These are phyloP conservation scores for Hsuehochloa calcarea DNA, from an alignment of 176 grass and related monocot species.

Conservation along the genomic window DNA sequence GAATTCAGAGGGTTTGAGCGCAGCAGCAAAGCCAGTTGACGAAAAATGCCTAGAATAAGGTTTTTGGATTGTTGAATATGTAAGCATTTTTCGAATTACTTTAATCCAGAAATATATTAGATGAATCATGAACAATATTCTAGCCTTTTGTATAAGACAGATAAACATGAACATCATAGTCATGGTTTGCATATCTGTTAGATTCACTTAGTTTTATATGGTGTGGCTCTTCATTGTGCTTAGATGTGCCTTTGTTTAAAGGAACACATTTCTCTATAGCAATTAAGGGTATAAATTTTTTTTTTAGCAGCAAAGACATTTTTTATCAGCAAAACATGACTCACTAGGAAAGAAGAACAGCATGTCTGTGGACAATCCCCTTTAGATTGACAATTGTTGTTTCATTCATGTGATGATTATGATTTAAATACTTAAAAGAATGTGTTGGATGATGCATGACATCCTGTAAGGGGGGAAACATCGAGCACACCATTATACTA, in stretches of 20 bases:
- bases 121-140: no score
- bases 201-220: constrained; percentile 31
- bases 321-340: constrained; percentile 2
- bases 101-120: no score
- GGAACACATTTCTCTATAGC: not conserved
- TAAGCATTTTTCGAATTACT: no score
- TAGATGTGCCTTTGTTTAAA: constrained; percentile 39
- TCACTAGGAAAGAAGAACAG: constrained; percentile 14
- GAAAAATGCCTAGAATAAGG: no score
- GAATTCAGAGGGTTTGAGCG: no score
- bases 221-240: not conserved
- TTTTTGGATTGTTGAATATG: no score
- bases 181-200: constrained; percentile 24
- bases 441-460: constrained; percentile 31
- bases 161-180: no score
- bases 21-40: no score
- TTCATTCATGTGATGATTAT: constrained; percentile 35
- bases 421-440: constrained; percentile 29
- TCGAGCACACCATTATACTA: constrained; percentile 22
- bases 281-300: not conserved
- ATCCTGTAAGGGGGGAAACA: constrained; percentile 39
- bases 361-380: constrained; percentile 13
- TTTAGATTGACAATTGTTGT: constrained; percentile 36
- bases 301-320: constrained; percentile 7
- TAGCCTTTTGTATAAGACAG: no score